These are phyloP conservation scores for Eucalyptus shirleyi DNA, from an alignment of 345 rosid species.

Conservation along the genomic window DNA sequence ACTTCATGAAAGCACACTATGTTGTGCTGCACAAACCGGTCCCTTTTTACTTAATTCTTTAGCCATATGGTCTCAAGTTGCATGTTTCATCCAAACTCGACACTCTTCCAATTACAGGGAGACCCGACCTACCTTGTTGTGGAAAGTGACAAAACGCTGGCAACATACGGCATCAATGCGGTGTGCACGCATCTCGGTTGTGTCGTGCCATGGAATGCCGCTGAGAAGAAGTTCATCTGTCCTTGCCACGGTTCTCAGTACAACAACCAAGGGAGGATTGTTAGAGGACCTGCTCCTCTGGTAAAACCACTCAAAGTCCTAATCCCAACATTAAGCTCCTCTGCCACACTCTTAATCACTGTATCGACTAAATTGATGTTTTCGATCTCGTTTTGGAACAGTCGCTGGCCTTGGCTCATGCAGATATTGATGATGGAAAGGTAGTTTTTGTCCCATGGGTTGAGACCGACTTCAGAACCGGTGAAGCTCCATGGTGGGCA, in stretches of 20 bases:
- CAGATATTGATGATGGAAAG: slow-evolving; percentile 67
- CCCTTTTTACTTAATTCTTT: neutral
- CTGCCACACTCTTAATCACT: neutral
- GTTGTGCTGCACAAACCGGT: neutral
- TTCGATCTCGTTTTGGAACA: slow-evolving; percentile 1
- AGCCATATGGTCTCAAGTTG: neutral
- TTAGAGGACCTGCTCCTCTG: slow-evolving; percentile 98
- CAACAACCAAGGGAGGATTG: slow-evolving; percentile 92
- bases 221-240: slow-evolving; percentile 94
- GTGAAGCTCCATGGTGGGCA: slow-evolving; percentile 98
- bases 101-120: slow-evolving; percentile 29
- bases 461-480: slow-evolving; percentile 97
- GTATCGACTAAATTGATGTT: neutral
- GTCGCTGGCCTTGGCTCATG: slow-evolving; percentile 95
- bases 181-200: slow-evolving; percentile 98
- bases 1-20: neutral
- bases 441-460: slow-evolving; percentile 89
- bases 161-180: slow-evolving; percentile 70
- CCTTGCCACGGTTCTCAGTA: slow-evolving; percentile 99
- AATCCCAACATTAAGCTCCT: neutral
- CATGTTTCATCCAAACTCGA: neutral
- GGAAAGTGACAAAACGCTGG: slow-evolving; percentile 75
- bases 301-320: slow-evolving; percentile 21
- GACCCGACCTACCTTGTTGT: slow-evolving; percentile 97
- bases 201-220: slow-evolving; percentile 85